phyloP scores from a whole-genome alignment of 768 basidiomycete genomes.

The Lactifluus pinguis region DNA sequence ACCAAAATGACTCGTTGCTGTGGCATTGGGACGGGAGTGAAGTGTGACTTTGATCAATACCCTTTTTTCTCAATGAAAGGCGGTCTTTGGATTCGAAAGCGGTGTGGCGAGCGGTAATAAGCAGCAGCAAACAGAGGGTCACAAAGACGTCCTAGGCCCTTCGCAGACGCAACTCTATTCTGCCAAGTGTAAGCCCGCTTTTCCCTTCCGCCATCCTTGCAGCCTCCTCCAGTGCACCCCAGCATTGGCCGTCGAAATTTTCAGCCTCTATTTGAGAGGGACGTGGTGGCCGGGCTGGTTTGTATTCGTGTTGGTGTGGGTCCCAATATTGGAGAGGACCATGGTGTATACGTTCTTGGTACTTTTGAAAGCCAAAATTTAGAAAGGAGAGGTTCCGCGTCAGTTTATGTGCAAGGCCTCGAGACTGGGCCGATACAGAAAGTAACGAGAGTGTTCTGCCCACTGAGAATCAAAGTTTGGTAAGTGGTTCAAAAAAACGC shows the following conservation, averaged over 20 bases:
- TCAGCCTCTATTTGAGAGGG: slow-evolving; percentile 18
- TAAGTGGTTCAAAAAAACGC: too few relatives aligned
- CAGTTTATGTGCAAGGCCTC: slow-evolving; percentile 52
- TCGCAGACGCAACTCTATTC: slow-evolving; percentile 24
- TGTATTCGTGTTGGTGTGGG: slow-evolving; percentile 5
- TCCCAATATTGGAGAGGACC: slow-evolving; percentile 12
- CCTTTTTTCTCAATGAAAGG: neutral
- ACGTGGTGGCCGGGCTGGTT: slow-evolving; percentile 16
- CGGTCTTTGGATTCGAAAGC: neutral
- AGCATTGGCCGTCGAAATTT: slow-evolving; percentile 31
- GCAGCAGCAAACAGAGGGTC: neutral
- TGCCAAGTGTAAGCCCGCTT: slow-evolving; percentile 42
- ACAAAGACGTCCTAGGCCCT: neutral
- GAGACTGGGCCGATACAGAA: slow-evolving; percentile 49
- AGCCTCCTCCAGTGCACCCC: slow-evolving; percentile 43
- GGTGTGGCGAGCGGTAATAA: neutral
- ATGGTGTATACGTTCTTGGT: slow-evolving; percentile 5
- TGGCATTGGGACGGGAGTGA: neutral
- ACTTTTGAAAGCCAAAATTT: slow-evolving; percentile 27
- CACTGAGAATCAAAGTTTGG: slow-evolving; percentile 33
- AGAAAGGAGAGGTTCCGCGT: slow-evolving; percentile 46
- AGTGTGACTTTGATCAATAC: neutral
- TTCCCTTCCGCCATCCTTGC: slow-evolving; percentile 53
- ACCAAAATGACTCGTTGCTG: neutral
- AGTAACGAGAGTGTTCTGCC: slow-evolving; percentile 58